Base-by-base conservation (phyloP, 352 stramenopile species). In the Phytophthora colocasiae region DNA sequence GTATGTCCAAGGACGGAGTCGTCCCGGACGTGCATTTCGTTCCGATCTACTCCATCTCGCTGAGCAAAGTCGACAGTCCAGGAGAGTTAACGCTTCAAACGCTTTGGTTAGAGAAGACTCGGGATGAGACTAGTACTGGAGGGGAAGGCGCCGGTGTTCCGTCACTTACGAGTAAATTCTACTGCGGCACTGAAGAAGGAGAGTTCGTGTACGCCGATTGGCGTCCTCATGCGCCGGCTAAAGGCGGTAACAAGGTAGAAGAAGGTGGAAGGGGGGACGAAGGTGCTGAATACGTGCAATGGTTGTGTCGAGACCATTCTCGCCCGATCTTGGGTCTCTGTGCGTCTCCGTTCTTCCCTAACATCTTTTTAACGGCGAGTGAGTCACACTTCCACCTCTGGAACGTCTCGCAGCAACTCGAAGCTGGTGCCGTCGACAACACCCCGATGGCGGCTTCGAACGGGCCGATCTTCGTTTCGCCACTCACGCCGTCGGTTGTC, bases 381-480 rank as follows among this genome's bases (percentile, higher is more conserved):
- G 90, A 98, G 59, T 91, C 88, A 19, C 90, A 90, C 50, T 98
- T 98, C 51, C 90, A 98, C 61, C 78, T 98, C 36, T 98, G 93
- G 92, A 97, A 95, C 58, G 81, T 94, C 24, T 72, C 73, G n/a
- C 80, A 89, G 45, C 58, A 60, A n/a, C 22, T 58, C 41, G 62
- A 75, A 29, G 51, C 31, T 17, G 57, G 55, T 34, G 39, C 39
- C 6, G 17, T 32, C 24, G 43, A 15, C 26, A 57, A 71, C 3
- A 11, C 41, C 15, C 44, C 58, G 0, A 40, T 48, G 12, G 34
- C 51, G n/a, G 56, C 80, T 15, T 71, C 61, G 10, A 84, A 87
- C 47, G 81, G 80, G 0, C 91, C 93, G 2, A 92, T 97, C 60
- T 98, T 97, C 68, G 75, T 83, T 14, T 97, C 85, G 27, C 91